A percentile compares a stretch with the other conserved stretches of the same genome.
These are phyloP conservation scores for Leccinum broughii DNA, from an alignment of 768 basidiomycete genomes.

Conservation along the genomic window DNA sequence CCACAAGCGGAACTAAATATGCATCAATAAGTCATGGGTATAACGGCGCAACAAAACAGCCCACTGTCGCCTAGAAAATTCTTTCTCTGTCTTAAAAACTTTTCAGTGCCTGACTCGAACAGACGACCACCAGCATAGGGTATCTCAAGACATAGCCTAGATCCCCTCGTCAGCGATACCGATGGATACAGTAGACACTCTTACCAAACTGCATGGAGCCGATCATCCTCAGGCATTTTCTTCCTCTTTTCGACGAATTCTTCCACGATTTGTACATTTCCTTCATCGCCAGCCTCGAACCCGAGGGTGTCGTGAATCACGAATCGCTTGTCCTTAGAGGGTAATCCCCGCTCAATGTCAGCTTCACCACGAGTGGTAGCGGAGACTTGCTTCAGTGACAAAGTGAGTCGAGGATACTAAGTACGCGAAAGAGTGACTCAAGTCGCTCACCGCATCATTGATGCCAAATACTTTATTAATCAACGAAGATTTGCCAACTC, in stretches of 20 bases:
- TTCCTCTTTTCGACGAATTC: slow-evolving; percentile 3
- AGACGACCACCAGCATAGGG: slow-evolving; percentile 15
- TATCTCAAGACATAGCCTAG: slow-evolving; percentile 20
- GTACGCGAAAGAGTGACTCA: neutral
- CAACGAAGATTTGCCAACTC: slow-evolving; percentile 19
- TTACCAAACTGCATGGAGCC: slow-evolving; percentile 19
- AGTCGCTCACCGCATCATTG: slow-evolving; percentile 8
- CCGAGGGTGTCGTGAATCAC: slow-evolving; percentile 23
- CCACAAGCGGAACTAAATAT: slow-evolving; percentile 6
- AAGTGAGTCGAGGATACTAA: neutral
- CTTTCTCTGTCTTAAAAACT: slow-evolving; percentile 4
- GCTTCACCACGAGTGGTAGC: slow-evolving; percentile 3
- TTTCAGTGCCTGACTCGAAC: slow-evolving; percentile 16
- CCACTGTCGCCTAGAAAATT: slow-evolving; percentile 11
- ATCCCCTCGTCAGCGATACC: neutral
- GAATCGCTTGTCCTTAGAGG: slow-evolving; percentile 12
- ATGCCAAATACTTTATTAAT: slow-evolving; percentile 18
- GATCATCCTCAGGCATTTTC: slow-evolving; percentile 3
- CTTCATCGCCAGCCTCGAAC: slow-evolving; percentile 14
- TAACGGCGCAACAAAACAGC: neutral
- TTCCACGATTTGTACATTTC: slow-evolving; percentile 10
- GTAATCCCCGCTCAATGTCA: slow-evolving; percentile 12
- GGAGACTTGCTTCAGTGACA: slow-evolving; percentile 8
- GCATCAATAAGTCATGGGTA: neutral
- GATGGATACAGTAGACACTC: neutral